Evolutionary conservation across 2,329 filamentous ascomycete species (phyloP).

Genomic region (Phialophora expanda): DNA sequence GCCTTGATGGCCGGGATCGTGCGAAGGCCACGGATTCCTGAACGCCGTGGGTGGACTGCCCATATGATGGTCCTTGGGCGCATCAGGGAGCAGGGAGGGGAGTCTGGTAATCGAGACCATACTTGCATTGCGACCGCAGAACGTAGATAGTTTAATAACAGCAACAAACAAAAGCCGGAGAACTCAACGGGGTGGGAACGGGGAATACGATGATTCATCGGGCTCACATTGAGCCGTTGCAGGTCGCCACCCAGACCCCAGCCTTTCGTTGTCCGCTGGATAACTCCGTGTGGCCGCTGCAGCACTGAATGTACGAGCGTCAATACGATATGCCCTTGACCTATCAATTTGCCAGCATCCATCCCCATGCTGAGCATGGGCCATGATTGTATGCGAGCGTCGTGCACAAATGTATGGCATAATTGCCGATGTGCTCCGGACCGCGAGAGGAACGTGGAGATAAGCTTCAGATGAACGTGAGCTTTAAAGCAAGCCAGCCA

Average conservation of each 20-base stretch:
- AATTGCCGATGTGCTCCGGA: too few relatives aligned
- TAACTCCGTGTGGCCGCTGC: neutral
- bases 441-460: neutral
- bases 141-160: neutral
- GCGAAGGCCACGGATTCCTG: constrained; percentile 58
- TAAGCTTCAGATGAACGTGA: neutral
- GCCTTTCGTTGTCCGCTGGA: neutral
- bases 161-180: neutral
- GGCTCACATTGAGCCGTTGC: neutral
- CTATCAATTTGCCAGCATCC: neutral
- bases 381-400: too few relatives aligned
- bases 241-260: too few relatives aligned
- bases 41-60: constrained; percentile 53
- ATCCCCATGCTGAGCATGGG: neutral
- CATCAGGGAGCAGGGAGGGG: constrained; percentile 27
- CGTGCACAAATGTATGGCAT: too few relatives aligned
- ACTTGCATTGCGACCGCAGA: neutral
- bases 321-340: neutral
- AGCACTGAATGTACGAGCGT: neutral
- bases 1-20: constrained; percentile 13
- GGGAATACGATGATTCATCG: neutral
- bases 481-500: neutral
- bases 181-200: neutral
- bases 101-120: constrained; percentile 24
- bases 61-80: constrained; percentile 48